Evolutionary conservation across 2,329 filamentous ascomycete species (phyloP), one percentile per base, ranked within the genome.

Genomic region (Sclerotiophoma versabilis): DNA sequence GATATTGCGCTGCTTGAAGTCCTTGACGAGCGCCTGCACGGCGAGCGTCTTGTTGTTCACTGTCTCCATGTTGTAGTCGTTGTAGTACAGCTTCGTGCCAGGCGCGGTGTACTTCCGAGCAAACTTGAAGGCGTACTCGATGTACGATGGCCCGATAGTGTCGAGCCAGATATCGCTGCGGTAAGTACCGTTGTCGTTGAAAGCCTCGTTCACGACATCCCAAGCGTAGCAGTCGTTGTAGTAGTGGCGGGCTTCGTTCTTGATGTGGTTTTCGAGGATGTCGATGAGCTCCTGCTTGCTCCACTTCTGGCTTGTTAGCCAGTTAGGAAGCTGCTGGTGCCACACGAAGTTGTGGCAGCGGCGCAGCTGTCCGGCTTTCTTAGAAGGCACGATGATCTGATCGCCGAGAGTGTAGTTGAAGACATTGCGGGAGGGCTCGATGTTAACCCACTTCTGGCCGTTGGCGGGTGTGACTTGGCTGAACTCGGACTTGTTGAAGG

Each of bases 191-290:
- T 83, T 80, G 17, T 87, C 85, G 52, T 82, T 79, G 33, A 86
- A 77, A 4, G 81, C 83, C 75, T 89, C 86, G 69, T 89, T 89
- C 20, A 87, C 80, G 0, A 89, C 86, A 50, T 89, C 86, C 85
- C 85, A 89, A 25, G 81, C 79, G 68, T 84, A 84, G 71, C 85
- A 87, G 61, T 83, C 77, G 49, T 83, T 82, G 69, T 81, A 81
- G 76, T 83, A 87, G 71, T 87, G 80, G 12, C 74, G 76, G 6
- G 83, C 82, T 43, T 83, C 84, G 58, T 83, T 79, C 55, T 81
- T 80, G 60, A 90, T 84, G 71, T 89, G 87, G 46, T 81, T 81
- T 69, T 85, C 77, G 59, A 88, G 76, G 17, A 84, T 80, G 4
- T 75, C 74, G 12, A 80, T 80, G 3, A 91, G 79, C 33, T 85